Evolutionary conservation across 768 basidiomycete species (phyloP), one percentile per base, ranked within the genome.

Genomic region (Mycena capillaripes): DNA sequence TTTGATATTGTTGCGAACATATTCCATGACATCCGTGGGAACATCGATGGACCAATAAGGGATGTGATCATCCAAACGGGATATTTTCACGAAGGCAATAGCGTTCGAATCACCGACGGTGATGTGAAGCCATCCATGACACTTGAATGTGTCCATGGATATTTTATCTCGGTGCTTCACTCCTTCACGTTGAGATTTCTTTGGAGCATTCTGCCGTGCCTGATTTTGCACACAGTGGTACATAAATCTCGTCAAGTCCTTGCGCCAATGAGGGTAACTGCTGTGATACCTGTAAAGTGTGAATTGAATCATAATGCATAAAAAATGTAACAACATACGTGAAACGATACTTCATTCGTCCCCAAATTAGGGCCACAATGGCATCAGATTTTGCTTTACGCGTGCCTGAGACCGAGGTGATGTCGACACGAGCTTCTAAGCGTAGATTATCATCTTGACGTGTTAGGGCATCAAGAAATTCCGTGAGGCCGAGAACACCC

Each of bases 121-220:
- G 19, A 64, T 29, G 36, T 64, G 62, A 19, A 60, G 59, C 60
- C 60, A 62, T 3, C 60, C 60, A n/a, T 62, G 44, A 27, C 60
- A 62, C 14, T 46, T 3, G 21, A 62, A 62, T 3, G 44, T 30
- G 19, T 62, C 60, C 60, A 46, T 62, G 0, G 60, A 17, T 2
- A 62, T 12, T 23, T 62, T 62, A 16, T 62, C 44, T n/a, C 60
- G 30, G n/a, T 19, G 42, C 27, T 62, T 62, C 2, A 16, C 44
- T 12, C 60, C 44, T 7, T 46, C 21, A 1, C 29, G 2, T 30
- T 32, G 2, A 11, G 27, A n/a, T 62, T 62, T 62, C 19, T 62
- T 62, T 2, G 44, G 46, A 10, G 44, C 6, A 25, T 62, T 21
- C 30, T 62, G 60, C 3, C 60, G 27, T 8, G 46, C 19, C 11